Evolutionary conservation across 208 protist species (phyloP), one percentile per base, ranked within the genome.

Genomic region (Wallacemonas rigidus): DNA sequence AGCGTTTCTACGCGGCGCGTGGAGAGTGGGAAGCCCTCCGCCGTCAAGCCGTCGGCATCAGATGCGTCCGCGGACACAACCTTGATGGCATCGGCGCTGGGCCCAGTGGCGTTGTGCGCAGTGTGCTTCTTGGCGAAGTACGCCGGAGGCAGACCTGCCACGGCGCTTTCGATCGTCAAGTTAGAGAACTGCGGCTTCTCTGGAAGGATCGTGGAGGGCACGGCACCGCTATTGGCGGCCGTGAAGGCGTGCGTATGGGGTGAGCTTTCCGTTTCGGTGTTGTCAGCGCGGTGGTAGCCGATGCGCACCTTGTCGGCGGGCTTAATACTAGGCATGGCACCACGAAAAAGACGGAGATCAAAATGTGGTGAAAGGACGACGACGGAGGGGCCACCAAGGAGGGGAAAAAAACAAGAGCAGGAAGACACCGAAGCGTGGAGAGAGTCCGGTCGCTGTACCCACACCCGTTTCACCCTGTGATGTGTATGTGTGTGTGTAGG

Each of bases 211-310:
- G 89, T 92, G 4, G 81, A 77, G 2, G 89, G 83, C 12, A 74
- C 70, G 36, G 69, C 67, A 57, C 15, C 69, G 44, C 56, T 67
- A 15, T 55, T 36, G 12, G 74, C 68, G 26, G 74, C 77, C 56
- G 70, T 81, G 75, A 84, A 69, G 45, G 80, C 81, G 68, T 93
- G 93, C 43, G 89, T 93, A 68, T 89, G 86, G 14, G 92, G 92
- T 11, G 89, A 95, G 71, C 92, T 96, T 36, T 82, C 80, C 3
- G 92, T 96, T 67, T 96, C 88, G 2, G 88, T 91, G 77, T 95
- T 91, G 51, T 90, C 85, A 4, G 82, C 79, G 26, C 88, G 85
- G 74, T 94, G 77, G 63, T 85, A 90, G 72, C 88, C 87, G 44
- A 96, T 73, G 71, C 83, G 83, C 40, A 89, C 85, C 71, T 87